phyloP scores from a whole-genome alignment of 345 rosid species.

The Aquilaria yunnanensis region DNA sequence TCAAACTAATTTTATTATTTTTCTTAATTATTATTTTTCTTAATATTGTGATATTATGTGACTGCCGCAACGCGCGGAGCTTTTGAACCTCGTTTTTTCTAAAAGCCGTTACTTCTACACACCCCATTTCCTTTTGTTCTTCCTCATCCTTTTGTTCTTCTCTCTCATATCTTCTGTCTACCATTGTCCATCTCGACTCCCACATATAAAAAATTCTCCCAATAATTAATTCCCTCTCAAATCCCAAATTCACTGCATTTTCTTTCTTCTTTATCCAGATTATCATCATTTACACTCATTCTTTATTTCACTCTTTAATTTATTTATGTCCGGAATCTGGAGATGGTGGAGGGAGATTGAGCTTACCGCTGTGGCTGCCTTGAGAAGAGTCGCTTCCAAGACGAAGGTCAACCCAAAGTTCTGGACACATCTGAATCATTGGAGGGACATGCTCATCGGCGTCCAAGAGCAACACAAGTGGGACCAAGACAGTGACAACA shows the following conservation, averaged over 20 bases:
- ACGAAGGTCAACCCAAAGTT: constrained; percentile 16
- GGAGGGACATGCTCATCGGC: constrained; percentile 33
- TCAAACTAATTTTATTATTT: too few species aligned
- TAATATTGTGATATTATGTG: too few species aligned
- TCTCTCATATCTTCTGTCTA: constrained; percentile 11
- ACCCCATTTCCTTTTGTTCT: too few species aligned
- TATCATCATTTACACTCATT: not conserved
- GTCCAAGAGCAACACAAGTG: constrained; percentile 64
- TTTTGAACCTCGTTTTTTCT: too few species aligned
- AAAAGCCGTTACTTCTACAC: too few species aligned
- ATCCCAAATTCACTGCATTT: constrained; percentile 7
- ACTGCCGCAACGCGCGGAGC: too few species aligned
- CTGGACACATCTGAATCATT: constrained; percentile 34
- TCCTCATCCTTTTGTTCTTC: constrained; percentile 6
- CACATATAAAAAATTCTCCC: not conserved
- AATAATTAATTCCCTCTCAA: not conserved
- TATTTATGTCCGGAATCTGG: constrained; percentile 55
- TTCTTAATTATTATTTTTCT: too few species aligned
- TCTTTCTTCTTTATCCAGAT: not conserved
- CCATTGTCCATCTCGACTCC: constrained; percentile 12
- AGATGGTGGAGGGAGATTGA: constrained; percentile 57
- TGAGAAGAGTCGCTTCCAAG: constrained; percentile 18
- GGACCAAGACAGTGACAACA: constrained; percentile 45
- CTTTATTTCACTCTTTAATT: not conserved
- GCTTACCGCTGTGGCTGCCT: constrained; percentile 9